Conservation (phyloP, 1,284 basidiomycete species). For the Termitomyces sp. region DNA sequence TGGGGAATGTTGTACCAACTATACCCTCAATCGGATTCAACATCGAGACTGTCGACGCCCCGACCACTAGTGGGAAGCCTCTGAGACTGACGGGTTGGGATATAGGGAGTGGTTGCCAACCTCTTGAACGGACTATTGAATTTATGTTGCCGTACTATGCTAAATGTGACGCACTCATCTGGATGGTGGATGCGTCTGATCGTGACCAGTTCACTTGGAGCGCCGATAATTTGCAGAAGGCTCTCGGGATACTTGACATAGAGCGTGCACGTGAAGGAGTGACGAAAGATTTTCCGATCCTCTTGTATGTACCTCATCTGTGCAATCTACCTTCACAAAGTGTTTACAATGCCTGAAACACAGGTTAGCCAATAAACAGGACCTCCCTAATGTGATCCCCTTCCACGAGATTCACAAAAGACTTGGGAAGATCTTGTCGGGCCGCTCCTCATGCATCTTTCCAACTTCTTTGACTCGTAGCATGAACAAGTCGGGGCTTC, state of each 20-base stretch:
- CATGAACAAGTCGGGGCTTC: conserved; percentile 23
- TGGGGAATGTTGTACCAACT: conserved; percentile 29
- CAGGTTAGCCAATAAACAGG: conserved; percentile 36
- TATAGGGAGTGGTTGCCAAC: conserved; percentile 28
- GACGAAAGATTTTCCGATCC: conserved; percentile 20
- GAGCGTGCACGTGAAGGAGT: background rate
- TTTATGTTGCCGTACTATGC: conserved; percentile 15
- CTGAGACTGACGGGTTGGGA: conserved; percentile 31
- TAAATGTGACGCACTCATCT: conserved; percentile 26
- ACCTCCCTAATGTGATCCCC: conserved; percentile 25
- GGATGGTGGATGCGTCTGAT: conserved; percentile 27
- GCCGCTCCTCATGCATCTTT: conserved; percentile 25
- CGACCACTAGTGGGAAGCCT: conserved; percentile 13
- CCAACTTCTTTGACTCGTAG: conserved; percentile 19
- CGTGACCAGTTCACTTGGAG: conserved; percentile 22
- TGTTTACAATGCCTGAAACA: background rate
- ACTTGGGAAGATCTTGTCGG: conserved; percentile 23
- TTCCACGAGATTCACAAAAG: conserved; percentile 28
- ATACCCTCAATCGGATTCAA: conserved; percentile 37
- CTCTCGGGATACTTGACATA: conserved; percentile 13
- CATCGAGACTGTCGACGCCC: conserved; percentile 29
- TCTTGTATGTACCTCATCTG: conserved; percentile 22
- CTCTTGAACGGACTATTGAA: conserved; percentile 7
- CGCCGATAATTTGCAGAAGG: conserved; percentile 17
- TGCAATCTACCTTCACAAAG: conserved; percentile 5